Conservation (phyloP, 1,139 yeast species). For the Pneumocystis jirovecii region DNA sequence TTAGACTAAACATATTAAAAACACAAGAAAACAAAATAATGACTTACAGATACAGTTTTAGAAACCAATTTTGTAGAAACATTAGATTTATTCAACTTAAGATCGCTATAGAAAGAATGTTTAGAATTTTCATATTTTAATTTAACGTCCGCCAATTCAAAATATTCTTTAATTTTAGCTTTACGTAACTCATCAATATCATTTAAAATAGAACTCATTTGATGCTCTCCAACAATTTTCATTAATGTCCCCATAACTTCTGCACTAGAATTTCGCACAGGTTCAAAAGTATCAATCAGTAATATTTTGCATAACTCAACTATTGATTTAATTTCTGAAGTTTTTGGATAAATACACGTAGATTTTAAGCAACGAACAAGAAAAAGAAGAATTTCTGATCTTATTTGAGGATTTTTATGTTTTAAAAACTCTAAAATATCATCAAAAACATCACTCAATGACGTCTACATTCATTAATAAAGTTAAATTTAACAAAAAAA, state of each 20-base stretch:
- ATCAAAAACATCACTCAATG: constrained; percentile 45
- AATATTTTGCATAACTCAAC: constrained; percentile 44
- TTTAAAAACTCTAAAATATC: constrained; percentile 45
- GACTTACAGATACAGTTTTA: constrained; percentile 4
- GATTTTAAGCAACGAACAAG: constrained; percentile 49
- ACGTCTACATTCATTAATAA: constrained; percentile 23
- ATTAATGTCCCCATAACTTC: constrained; percentile 68
- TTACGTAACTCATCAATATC: constrained; percentile 57
- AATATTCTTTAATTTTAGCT: constrained; percentile 48
- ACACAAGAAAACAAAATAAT: not conserved
- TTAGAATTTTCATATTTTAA: constrained; percentile 23
- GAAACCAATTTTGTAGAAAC: constrained; percentile 15
- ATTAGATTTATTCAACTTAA: not conserved
- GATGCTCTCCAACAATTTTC: constrained; percentile 67
- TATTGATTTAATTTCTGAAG: constrained; percentile 41
- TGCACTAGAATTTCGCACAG: constrained; percentile 65
- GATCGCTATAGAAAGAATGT: constrained; percentile 11
- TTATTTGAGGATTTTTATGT: constrained; percentile 75
- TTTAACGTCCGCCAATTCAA: constrained; percentile 42
- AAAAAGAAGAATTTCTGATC: constrained; percentile 51
- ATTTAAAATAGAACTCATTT: constrained; percentile 44
- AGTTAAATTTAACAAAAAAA: not conserved
- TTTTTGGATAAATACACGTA: constrained; percentile 37
- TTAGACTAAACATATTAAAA: not conserved
- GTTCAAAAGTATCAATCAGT: constrained; percentile 69